These are phyloP conservation scores for Puya raimondii DNA, from an alignment of 176 grass and related monocot genomes.

Conservation along the genomic window DNA sequence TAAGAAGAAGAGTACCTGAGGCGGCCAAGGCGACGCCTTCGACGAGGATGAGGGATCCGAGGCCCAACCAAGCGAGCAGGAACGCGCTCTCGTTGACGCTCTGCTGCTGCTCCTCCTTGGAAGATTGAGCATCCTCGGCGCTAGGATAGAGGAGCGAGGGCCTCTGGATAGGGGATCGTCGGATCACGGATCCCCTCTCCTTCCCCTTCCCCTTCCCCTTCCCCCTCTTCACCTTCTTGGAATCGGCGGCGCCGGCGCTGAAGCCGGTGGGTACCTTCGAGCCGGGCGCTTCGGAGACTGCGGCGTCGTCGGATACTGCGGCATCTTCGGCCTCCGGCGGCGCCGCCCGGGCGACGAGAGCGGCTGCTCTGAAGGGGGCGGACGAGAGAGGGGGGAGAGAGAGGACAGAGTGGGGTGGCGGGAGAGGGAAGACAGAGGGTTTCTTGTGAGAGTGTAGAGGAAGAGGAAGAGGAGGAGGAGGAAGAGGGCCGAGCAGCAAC, in stretches of 20 bases:
- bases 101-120: constrained; percentile 41
- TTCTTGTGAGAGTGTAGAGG: background rate
- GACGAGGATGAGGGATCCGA: constrained; percentile 66
- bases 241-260: background rate
- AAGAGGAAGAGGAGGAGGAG: background rate
- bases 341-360: background rate
- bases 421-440: background rate
- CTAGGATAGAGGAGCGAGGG: background rate
- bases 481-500: background rate
- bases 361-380: background rate
- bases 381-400: background rate
- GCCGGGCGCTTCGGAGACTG: background rate
- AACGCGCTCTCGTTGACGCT: constrained; percentile 69
- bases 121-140: background rate
- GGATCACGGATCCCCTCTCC: background rate
- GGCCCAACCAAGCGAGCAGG: constrained; percentile 69
- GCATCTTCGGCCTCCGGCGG: background rate
- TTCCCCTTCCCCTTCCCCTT: background rate
- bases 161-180: background rate
- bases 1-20: constrained; percentile 33
- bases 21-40: constrained; percentile 80
- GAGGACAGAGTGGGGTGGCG: background rate
- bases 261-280: background rate
- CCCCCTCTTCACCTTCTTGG: background rate
- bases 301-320: background rate